phyloP scores from a whole-genome alignment of 2,329 filamentous ascomycete species.

The Sclerotinia nivalis region DNA sequence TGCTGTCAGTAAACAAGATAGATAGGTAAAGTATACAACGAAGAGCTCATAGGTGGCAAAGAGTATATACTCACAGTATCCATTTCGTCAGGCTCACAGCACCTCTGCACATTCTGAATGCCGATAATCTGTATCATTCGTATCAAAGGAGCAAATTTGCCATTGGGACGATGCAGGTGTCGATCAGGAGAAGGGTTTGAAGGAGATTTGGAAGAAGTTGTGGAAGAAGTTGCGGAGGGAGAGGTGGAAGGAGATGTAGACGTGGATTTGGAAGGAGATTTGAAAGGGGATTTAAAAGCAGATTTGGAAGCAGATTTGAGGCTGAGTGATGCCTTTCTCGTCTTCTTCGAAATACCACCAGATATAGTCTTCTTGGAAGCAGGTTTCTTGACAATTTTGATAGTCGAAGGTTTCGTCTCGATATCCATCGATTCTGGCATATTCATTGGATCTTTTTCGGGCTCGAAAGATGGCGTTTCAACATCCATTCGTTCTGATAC shows the following conservation, averaged over 20 bases:
- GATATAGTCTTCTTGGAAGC: no score
- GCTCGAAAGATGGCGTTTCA: background rate
- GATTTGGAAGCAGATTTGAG: no score
- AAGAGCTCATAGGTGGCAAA: background rate
- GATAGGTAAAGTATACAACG: background rate
- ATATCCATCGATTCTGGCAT: no score
- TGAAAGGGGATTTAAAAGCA: no score
- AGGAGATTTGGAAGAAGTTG: background rate
- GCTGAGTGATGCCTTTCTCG: no score
- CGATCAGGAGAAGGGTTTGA: background rate
- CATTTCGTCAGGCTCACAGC: background rate
- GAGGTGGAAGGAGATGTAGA: no score
- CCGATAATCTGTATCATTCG: background rate
- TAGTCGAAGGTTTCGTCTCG: no score
- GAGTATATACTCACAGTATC: conserved; percentile 10
- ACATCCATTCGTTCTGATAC: background rate
- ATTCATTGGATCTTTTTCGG: background rate
- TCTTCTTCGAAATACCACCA: no score
- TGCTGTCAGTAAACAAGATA: background rate
- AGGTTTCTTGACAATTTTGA: no score
- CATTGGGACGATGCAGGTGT: background rate
- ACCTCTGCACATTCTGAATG: background rate
- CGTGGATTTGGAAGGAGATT: no score
- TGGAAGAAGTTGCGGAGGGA: no score
- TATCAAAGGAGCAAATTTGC: background rate